Evolutionary conservation across 2,329 filamentous ascomycete genomes (phyloP), one percentile per base, ranked within the genome.

Genomic region (Aspergillus pseudonomiae): DNA sequence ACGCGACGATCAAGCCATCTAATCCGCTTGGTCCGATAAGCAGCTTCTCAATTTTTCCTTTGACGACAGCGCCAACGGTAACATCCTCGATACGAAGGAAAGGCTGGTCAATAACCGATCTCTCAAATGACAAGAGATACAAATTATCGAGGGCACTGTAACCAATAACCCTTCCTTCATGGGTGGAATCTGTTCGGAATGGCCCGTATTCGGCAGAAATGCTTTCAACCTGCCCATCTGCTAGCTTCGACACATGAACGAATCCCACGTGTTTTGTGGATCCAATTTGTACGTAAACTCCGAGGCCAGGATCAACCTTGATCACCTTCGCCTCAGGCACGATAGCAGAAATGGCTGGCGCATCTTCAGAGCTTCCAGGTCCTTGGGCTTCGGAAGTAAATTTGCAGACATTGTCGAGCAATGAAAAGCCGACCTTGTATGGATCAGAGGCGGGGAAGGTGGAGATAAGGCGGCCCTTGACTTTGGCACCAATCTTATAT

Each of bases 21-120:
- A 96, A 85, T 53, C 94, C 94, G n/a, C 86, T 85, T 68, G 88
- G 86, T 62, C 91, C 90, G 66, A 96, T 84, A 39, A 97, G 81
- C 28, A 98, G 83, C 78, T 93, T 96, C 74, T 97, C 91, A 41
- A 99, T 87, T 56, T 88, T 91, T 62, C 92, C 93, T 68, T 91
- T 91, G 53, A 97, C 89, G 7, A 95, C 82, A 39, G 89, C 88
- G 24, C 94, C 95, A 53, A 97, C 79, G 6, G 89, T 88, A 16
- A 99, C 86, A 78, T 99, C 95, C 72, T 98, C 93, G 30, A 97
- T 85, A n/a, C 94, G 88, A 26, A 99, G 85, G 80, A 93, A 99
- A 9, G 91, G 87, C 74, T 97, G 94, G 24, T 95, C 90, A 41
- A 99, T 85, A 12, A 97, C 82, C 39, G 85, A 90, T 68, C 91